phyloP scores from a whole-genome alignment of 1,284 basidiomycete genomes.

The Ustilago cynodontis region DNA sequence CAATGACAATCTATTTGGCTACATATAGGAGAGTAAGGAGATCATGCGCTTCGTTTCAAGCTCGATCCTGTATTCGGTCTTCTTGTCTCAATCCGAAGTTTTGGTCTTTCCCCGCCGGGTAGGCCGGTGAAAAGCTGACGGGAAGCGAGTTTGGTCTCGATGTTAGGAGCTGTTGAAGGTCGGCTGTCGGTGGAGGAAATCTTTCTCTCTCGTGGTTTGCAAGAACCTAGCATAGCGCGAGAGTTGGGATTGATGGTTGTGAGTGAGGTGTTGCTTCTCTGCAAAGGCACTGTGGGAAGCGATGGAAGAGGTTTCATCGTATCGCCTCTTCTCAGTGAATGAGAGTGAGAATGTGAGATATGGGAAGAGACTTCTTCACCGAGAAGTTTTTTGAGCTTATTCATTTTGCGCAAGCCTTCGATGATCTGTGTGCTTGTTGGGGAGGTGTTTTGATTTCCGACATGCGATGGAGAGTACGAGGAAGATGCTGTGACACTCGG shows the following conservation, averaged over 20 bases:
- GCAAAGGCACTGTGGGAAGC: background rate
- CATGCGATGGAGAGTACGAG: background rate
- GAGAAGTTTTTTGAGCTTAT: constrained; percentile 39
- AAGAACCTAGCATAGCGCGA: constrained; percentile 6
- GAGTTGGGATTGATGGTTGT: background rate
- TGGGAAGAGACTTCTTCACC: constrained; percentile 28
- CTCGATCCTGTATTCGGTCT: background rate
- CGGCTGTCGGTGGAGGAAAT: background rate
- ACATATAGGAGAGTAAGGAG: too few species aligned
- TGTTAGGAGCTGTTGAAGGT: background rate
- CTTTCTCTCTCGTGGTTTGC: constrained; percentile 6
- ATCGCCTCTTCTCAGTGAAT: background rate
- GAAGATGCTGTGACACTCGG: background rate
- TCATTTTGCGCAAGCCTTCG: constrained; percentile 23
- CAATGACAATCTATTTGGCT: background rate
- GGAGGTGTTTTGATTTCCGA: background rate
- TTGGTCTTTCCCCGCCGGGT: background rate
- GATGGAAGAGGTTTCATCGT: constrained; percentile 23
- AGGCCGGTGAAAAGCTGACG: background rate
- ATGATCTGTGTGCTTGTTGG: constrained; percentile 42
- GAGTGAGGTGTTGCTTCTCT: constrained; percentile 15
- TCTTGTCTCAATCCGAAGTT: background rate
- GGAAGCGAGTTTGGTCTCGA: background rate
- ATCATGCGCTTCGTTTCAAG: background rate
- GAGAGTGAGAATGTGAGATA: background rate